Conservation (phyloP, 176 grass and related monocot genomes). For the Miscanthus lutarioriparius region DNA sequence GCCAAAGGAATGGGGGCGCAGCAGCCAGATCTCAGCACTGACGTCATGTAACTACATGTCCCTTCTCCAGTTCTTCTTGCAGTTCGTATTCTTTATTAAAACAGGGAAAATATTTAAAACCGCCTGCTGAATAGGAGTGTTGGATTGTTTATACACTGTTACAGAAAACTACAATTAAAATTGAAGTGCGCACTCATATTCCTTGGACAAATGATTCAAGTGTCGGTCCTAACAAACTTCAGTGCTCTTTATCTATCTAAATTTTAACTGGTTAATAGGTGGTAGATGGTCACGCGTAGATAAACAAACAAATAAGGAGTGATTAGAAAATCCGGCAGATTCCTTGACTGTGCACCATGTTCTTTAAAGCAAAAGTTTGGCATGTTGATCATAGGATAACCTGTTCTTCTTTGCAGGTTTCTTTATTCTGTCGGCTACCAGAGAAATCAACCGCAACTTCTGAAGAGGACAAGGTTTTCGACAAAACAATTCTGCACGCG, state of each 20-base stretch:
- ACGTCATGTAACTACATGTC: conserved; percentile 40
- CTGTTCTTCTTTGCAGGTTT: conserved; percentile 27
- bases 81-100: neutral
- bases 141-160: neutral
- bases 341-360: conserved; percentile 23
- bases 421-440: conserved; percentile 28
- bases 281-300: conserved; percentile 15
- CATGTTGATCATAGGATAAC: conserved; percentile 4
- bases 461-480: conserved; percentile 35
- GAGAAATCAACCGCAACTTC: conserved; percentile 32
- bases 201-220: conserved; percentile 11
- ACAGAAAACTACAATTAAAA: neutral
- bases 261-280: conserved; percentile 33
- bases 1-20: conserved; percentile 36
- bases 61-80: neutral
- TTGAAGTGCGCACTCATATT: neutral
- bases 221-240: conserved; percentile 28
- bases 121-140: neutral
- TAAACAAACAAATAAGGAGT: conserved; percentile 38
- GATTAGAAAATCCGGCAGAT: conserved; percentile 40
- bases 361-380: conserved; percentile 31
- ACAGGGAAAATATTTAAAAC: neutral
- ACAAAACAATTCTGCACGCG: conserved; percentile 25
- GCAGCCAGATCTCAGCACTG: conserved; percentile 33
- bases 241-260: conserved; percentile 25